phyloP scores from a whole-genome alignment of 257 asterid genomes.

The Agastache rugosa region DNA sequence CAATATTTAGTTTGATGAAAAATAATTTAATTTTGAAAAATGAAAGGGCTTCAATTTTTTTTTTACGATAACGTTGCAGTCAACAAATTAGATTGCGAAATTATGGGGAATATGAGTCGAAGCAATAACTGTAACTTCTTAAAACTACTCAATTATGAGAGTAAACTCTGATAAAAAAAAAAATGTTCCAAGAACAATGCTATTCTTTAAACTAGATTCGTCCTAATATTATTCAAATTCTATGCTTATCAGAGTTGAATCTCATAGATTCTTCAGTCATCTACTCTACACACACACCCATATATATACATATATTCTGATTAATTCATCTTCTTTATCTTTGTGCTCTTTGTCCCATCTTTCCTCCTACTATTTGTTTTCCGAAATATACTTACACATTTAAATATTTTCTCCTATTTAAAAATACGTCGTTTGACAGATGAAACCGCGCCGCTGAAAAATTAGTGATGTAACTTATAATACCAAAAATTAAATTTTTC shows the following conservation, averaged over 20 bases:
- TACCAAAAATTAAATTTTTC: too few relatives aligned
- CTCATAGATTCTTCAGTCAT: constrained; percentile 2
- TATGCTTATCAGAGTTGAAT: constrained; percentile 24
- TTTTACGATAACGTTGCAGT: background rate
- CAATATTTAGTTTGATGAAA: background rate
- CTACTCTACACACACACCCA: background rate
- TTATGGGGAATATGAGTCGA: too few relatives aligned
- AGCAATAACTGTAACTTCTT: background rate
- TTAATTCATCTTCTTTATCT: background rate
- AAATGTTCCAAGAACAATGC: background rate
- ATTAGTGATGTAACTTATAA: too few relatives aligned
- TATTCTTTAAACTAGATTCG: constrained; percentile 1
- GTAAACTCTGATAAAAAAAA: background rate
- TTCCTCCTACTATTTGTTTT: background rate
- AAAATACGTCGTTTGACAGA: too few relatives aligned
- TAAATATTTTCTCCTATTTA: too few relatives aligned
- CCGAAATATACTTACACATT: background rate
- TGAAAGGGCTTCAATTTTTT: background rate
- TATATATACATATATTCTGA: background rate
- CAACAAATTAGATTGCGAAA: background rate
- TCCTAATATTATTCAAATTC: constrained; percentile 5
- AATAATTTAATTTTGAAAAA: background rate
- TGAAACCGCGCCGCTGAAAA: too few relatives aligned
- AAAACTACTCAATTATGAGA: background rate
- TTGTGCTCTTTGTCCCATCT: background rate